These are phyloP conservation scores for Barnettozyma sp. DNA, from an alignment of 805 yeast species.

Conservation along the genomic window DNA sequence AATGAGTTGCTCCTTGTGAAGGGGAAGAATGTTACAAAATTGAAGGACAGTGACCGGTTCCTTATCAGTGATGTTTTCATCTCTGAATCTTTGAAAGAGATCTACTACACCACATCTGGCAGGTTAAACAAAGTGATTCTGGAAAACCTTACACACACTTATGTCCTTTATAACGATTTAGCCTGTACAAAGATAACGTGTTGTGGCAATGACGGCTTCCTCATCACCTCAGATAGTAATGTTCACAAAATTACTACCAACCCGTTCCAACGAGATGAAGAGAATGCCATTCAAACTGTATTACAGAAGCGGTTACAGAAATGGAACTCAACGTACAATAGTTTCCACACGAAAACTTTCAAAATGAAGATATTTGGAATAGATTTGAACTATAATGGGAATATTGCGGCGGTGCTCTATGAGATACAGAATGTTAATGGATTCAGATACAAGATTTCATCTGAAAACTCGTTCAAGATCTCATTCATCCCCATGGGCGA, in stretches of 20 bases:
- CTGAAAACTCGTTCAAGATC: conserved; percentile 16
- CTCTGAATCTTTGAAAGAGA: not conserved
- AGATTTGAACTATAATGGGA: conserved; percentile 16
- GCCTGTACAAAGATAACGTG: conserved; percentile 14
- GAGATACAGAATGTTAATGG: conserved; percentile 17
- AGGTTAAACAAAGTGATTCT: conserved; percentile 10
- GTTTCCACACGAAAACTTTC: conserved; percentile 19
- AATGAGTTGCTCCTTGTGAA: conserved; percentile 18
- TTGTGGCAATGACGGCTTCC: not conserved
- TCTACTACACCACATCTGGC: conserved; percentile 11
- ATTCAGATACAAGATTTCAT: conserved; percentile 21
- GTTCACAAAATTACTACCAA: conserved; percentile 7
- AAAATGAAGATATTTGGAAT: conserved; percentile 15
- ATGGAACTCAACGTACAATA: conserved; percentile 22
- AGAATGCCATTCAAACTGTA: conserved; percentile 13
- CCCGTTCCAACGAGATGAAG: conserved; percentile 5
- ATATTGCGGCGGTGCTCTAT: conserved; percentile 17
- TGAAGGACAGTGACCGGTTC: conserved; percentile 13
- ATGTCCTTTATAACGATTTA: conserved; percentile 7
- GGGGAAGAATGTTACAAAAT: not conserved
- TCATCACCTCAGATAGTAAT: conserved; percentile 10
- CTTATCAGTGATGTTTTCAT: conserved; percentile 16
- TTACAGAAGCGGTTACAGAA: conserved; percentile 11
- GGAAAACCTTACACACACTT: not conserved
- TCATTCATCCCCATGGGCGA: conserved; percentile 13